Percentiles rank a stretch among this genome's conserved stretches.
These are phyloP conservation scores for Noccaea caerulescens DNA, from an alignment of 345 rosid species.

Conservation along the genomic window DNA sequence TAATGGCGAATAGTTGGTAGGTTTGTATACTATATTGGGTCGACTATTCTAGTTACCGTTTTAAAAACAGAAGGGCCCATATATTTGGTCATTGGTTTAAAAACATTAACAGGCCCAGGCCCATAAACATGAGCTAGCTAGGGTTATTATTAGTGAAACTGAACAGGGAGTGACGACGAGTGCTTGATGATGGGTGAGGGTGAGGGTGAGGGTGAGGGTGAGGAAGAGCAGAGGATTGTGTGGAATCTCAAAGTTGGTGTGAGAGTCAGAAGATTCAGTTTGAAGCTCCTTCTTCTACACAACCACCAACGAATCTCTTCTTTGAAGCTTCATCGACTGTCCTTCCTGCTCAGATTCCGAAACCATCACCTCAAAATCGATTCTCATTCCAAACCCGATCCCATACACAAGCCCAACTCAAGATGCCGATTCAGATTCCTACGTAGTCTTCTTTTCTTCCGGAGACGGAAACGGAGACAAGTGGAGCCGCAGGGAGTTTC, in stretches of 20 bases:
- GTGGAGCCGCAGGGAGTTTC: neutral
- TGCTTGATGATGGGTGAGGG: slow-evolving; percentile 1
- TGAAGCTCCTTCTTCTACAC: slow-evolving; percentile 30
- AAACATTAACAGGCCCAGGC: slow-evolving; percentile 7
- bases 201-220: too few relatives aligned
- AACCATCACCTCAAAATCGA: slow-evolving; percentile 33
- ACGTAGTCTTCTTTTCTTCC: neutral
- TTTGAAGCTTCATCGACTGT: slow-evolving; percentile 37
- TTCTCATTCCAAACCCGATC: slow-evolving; percentile 23
- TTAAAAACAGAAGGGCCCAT: neutral
- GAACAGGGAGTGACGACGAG: too few relatives aligned
- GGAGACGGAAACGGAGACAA: slow-evolving; percentile 15
- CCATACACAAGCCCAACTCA: neutral
- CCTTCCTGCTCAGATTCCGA: slow-evolving; percentile 31
- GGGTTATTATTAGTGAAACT: too few relatives aligned
- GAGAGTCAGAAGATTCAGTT: slow-evolving; percentile 8
- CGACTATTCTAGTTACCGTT: too few relatives aligned
- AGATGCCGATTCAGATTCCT: slow-evolving; percentile 7
- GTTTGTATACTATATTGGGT: too few relatives aligned
- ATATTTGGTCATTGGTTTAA: neutral
- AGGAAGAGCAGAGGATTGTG: slow-evolving; percentile 18
- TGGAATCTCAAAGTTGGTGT: slow-evolving; percentile 33
- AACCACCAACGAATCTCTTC: slow-evolving; percentile 1
- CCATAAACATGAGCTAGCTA: neutral
- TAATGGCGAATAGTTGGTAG: too few relatives aligned